Percentiles rank a stretch among this genome's conserved stretches.
Evolutionary conservation across 805 yeast genomes (phyloP).

Genomic region (Metahyphopichia silvanorum): DNA sequence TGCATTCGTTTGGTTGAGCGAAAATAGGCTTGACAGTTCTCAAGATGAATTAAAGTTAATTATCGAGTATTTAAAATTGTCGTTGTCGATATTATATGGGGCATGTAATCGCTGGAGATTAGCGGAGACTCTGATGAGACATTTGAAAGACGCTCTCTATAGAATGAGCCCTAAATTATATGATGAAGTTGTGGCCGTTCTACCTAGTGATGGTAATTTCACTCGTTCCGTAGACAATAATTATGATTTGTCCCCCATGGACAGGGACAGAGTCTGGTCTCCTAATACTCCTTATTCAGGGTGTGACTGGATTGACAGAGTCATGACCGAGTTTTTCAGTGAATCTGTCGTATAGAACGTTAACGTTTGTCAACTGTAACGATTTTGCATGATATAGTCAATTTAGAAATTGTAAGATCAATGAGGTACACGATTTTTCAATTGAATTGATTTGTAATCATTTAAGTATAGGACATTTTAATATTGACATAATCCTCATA

Average conservation of each 20-base stretch:
- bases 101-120: constrained; percentile 52
- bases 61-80: constrained; percentile 47
- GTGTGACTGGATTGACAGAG: constrained; percentile 56
- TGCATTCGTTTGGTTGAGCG: constrained; percentile 53
- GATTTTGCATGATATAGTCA: too few species aligned
- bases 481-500: constrained; percentile 13
- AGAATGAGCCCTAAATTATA: constrained; percentile 42
- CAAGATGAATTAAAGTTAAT: constrained; percentile 40
- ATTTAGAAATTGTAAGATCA: too few species aligned
- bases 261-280: constrained; percentile 3
- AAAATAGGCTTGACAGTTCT: constrained; percentile 24
- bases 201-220: too few species aligned
- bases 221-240: too few species aligned
- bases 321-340: constrained; percentile 11
- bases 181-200: constrained; percentile 29
- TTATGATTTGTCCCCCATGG: constrained; percentile 22
- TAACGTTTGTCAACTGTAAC: too few species aligned
- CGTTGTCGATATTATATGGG: constrained; percentile 46
- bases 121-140: constrained; percentile 44
- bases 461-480: too few species aligned
- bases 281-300: constrained; percentile 31
- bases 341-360: too few species aligned
- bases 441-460: too few species aligned
- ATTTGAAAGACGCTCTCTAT: constrained; percentile 43
- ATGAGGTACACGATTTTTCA: too few species aligned